Base-by-base conservation (phyloP, 371 early-diverging fungal genomes). In the Sporodiniella umbellata region DNA sequence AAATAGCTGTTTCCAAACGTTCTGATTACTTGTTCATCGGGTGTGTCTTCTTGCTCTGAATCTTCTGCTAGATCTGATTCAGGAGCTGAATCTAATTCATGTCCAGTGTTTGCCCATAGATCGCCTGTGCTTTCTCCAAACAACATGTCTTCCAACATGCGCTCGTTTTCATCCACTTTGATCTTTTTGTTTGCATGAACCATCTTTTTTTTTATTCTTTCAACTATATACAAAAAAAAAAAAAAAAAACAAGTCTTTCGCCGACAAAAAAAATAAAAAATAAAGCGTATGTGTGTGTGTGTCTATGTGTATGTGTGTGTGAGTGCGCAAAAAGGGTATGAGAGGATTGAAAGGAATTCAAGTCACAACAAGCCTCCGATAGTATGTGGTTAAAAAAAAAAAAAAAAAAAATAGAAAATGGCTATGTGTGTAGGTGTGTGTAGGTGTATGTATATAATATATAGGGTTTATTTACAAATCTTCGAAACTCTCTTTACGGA, bases 71-170 rank as follows among this genome's bases (percentile, higher is more conserved):
- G n/a, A n/a, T n/a, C n/a, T n/a, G n/a, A n/a, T n/a, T n/a, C n/a
- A n/a, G n/a, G n/a, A n/a, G n/a, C n/a, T n/a, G n/a, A n/a, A n/a
- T 62, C 51, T 15, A 61, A 37, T 52, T 71, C 74, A 37, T 59
- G 55, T 11, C 68, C 75, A 12, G 64, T 53, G 35, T 62, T 62
- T 11, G 54, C 35, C 61, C 77, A 73, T 8, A 72, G 23, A 6
- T 67, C 62, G 1, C 49, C 55, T 1, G 55, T 66, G 19, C 65
- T 73, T 15, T 64, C 78, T 11, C 87, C 89, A 79, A 89, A 89
- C 19, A 87, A 73, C 15, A 87, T 64, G 19, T 48, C 70, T 58
- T 87, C 89, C 11, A 89, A 67, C 45, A 79, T 84, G n/a, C 58
- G 51, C 58, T 89, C 89, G 5, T 73, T 72, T 1, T 55, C 17